Evolutionary conservation across 345 rosid species (phyloP).

Genomic region (Zanthoxylum bungeanum): DNA sequence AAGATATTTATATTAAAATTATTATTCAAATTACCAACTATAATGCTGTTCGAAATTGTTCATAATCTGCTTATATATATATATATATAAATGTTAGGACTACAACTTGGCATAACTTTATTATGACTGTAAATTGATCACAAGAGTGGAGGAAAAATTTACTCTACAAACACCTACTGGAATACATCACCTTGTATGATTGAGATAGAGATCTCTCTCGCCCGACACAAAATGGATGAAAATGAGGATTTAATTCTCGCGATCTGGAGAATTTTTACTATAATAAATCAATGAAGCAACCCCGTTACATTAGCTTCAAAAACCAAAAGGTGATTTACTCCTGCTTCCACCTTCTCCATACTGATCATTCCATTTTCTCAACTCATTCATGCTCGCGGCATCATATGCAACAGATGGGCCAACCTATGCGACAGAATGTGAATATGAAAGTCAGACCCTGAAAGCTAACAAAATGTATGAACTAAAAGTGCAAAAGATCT

Average conservation of each 20-base stretch:
- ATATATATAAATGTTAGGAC: neutral
- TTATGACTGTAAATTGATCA: neutral
- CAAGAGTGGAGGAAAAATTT: neutral
- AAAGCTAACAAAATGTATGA: too few species aligned
- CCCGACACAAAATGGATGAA: neutral
- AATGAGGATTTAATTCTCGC: neutral
- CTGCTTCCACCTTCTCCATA: conserved; percentile 97
- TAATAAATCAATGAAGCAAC: neutral
- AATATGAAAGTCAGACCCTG: neutral
- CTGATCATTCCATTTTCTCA: conserved; percentile 98
- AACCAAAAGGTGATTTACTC: conserved; percentile 82
- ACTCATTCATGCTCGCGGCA: conserved; percentile 89
- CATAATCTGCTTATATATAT: neutral
- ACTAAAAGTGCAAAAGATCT: too few species aligned
- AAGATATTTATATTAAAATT: too few species aligned
- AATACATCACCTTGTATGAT: neutral
- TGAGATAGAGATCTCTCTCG: neutral
- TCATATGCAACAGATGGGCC: conserved; percentile 92
- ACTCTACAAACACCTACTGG: neutral
- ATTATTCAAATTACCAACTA: neutral
- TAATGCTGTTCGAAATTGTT: neutral
- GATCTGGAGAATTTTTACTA: neutral
- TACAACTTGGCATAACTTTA: conserved; percentile 12
- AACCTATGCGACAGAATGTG: conserved; percentile 39
- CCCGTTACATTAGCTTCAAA: conserved; percentile 29